Evolutionary conservation across 768 basidiomycete genomes (phyloP).

Genomic region (Termitomyces sp.): DNA sequence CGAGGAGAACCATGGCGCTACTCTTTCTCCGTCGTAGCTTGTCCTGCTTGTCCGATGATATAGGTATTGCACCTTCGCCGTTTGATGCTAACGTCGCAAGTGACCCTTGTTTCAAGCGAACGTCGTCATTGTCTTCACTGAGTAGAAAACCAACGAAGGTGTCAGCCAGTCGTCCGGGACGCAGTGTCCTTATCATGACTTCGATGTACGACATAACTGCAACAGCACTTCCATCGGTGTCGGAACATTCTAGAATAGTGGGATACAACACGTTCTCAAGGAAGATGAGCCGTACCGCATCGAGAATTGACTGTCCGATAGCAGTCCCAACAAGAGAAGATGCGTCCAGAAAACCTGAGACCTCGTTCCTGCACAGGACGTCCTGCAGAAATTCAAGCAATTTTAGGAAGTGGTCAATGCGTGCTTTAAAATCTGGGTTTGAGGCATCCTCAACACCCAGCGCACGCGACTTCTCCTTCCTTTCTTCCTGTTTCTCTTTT

Average conservation of each 20-base stretch:
- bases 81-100: constrained; percentile 36
- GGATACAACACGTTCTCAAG: constrained; percentile 93
- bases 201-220: constrained; percentile 97
- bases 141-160: constrained; percentile 77
- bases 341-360: constrained; percentile 50
- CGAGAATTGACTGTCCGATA: constrained; percentile 80
- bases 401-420: constrained; percentile 87
- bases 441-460: constrained; percentile 78
- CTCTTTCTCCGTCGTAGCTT: constrained; percentile 71
- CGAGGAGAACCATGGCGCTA: constrained; percentile 87
- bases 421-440: constrained; percentile 70
- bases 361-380: constrained; percentile 68
- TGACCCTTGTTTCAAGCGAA: constrained; percentile 37
- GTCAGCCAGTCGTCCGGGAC: constrained; percentile 64
- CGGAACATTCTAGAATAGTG: constrained; percentile 90
- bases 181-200: constrained; percentile 76
- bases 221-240: constrained; percentile 90
- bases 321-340: constrained; percentile 73
- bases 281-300: constrained; percentile 82
- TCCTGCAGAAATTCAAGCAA: constrained; percentile 91
- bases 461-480: constrained; percentile 50
- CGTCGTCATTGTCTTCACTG: constrained; percentile 80
- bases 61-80: constrained; percentile 32
- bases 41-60: constrained; percentile 36
- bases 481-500: constrained; percentile 46